phyloP scores from a whole-genome alignment of 139 green algal species.

The Chlorella sorokiniana region DNA sequence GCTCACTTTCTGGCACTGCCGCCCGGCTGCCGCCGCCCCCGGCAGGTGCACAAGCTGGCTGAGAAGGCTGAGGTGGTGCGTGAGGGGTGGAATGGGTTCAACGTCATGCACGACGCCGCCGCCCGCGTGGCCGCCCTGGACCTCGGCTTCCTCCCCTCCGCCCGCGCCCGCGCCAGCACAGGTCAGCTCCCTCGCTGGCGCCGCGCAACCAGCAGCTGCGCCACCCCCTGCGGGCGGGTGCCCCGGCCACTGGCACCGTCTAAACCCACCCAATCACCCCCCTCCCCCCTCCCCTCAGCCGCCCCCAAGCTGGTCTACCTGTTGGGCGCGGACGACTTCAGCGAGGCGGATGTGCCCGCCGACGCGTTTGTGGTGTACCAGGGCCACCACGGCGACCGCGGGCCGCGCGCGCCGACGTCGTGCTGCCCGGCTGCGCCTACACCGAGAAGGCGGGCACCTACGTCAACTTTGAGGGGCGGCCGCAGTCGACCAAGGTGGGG shows the following conservation, averaged over 20 bases:
- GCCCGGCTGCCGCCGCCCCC: neutral
- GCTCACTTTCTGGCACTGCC: no score
- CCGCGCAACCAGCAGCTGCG: no score
- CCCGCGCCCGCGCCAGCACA: constrained; percentile 27
- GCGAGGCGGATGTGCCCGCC: constrained; percentile 74
- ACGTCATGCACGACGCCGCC: constrained; percentile 93
- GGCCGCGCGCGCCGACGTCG: constrained; percentile 86
- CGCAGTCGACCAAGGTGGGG: constrained; percentile 81
- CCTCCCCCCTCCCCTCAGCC: constrained; percentile 3
- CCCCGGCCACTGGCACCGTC: neutral
- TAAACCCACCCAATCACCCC: constrained; percentile 7
- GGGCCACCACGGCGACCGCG: constrained; percentile 94
- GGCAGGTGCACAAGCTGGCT: constrained; percentile 53
- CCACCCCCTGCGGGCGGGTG: no score
- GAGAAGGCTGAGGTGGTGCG: constrained; percentile 76
- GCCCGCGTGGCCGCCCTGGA: constrained; percentile 91
- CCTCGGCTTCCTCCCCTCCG: constrained; percentile 90
- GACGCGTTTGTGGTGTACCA: constrained; percentile 97
- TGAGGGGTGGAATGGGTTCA: constrained; percentile 95
- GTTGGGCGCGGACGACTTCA: constrained; percentile 90
- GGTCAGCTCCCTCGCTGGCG: neutral
- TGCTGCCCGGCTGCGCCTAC: constrained; percentile 92
- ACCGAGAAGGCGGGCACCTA: constrained; percentile 89
- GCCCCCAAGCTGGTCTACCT: constrained; percentile 92
- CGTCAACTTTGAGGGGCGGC: constrained; percentile 94